Base-by-base conservation (phyloP, 1,284 basidiomycete genomes). In the Schizophyllum amplum region DNA sequence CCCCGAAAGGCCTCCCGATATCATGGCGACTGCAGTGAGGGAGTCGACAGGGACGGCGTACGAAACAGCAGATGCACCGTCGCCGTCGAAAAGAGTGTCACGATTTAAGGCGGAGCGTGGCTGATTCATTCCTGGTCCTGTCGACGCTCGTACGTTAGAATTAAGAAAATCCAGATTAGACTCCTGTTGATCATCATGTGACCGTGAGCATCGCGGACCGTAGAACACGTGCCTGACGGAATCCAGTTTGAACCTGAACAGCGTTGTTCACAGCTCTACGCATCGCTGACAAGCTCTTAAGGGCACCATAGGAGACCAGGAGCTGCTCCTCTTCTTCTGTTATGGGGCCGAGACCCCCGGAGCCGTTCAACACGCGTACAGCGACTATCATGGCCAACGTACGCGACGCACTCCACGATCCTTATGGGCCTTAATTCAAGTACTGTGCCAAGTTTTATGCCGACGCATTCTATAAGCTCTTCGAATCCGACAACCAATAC, bases 101-200 rank as follows among this genome's bases (percentile, higher is more conserved):
- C 73, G 73, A 59, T 82, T 82, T 63, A 72, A 73, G 61, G 72
- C 75, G 9, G 75, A 76, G 56, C 71, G 77, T 64, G 60, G 33
- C 11, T 42, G 7, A 9, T 42, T 4, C 7, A 42, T n/a, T n/a
- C n/a, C 4, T 42, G 33, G 3, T 9, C 33, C 13, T 42, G 33
- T 13, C 2, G 13, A 9, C 3, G 33, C 4, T 42, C 33, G n/a
- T n/a, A n/a, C n/a, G n/a, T n/a, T n/a, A n/a, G n/a, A n/a, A n/a
- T n/a, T n/a, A n/a, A n/a, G n/a, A n/a, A n/a, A n/a, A n/a, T n/a
- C n/a, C n/a, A n/a, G n/a, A n/a, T n/a, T n/a, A n/a, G n/a, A n/a
- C n/a, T n/a, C n/a, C n/a, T n/a, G n/a, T n/a, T n/a, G n/a, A n/a
- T n/a, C n/a, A n/a, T n/a, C n/a, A n/a, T n/a, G n/a, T n/a, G n/a